Base-by-base conservation (phyloP, 176 grass and related monocot species). In the Lolium rigidum region DNA sequence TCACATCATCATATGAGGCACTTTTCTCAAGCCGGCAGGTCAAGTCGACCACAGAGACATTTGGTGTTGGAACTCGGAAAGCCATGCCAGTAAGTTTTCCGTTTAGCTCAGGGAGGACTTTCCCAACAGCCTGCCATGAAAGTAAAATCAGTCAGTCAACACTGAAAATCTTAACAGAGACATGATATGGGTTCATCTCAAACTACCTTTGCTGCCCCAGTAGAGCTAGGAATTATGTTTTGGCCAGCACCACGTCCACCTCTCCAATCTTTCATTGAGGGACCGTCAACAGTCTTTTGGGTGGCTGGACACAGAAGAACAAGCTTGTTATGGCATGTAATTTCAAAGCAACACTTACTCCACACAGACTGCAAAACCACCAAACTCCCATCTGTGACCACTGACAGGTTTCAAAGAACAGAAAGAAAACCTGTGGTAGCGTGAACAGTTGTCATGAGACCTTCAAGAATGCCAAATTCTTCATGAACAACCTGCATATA, bases 141-240 rank as follows among this genome's bases (percentile, higher is more conserved):
- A 85, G 18, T 16, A 20, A 78, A 79, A 74, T 41, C 49, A 68
- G 38, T 87, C 48, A 75, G 20, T 17, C 44, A 50, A 77, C 47
- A 80, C 55, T 14, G 38, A 51, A n/a, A 80, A 50, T 66, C 9
- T 2, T 13, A 58, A 38, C 25, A 79, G 8, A 74, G 56, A 66
- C 60, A 80, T 4, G 39, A 10, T 26, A 20, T 80, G 15, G 9
- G 6, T 78, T 64, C 47, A 58, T 46, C 20, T 82, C 57, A 50
- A 84, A 31, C 47, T 88, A 94, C 96, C 94, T 98, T 98, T 90
- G 96, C 96, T 89, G 96, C 96, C 80, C 96, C 96, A 86, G 96
- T 98, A 60, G 96, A 98, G 80, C 96, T 98, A 85, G 96, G 96
- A 61, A 98, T 98, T 82, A 98, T 98, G 84, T 98, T 98, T 87